Conservation (phyloP, 169 alveolate genomes). For the Amoebophrya sp. region DNA sequence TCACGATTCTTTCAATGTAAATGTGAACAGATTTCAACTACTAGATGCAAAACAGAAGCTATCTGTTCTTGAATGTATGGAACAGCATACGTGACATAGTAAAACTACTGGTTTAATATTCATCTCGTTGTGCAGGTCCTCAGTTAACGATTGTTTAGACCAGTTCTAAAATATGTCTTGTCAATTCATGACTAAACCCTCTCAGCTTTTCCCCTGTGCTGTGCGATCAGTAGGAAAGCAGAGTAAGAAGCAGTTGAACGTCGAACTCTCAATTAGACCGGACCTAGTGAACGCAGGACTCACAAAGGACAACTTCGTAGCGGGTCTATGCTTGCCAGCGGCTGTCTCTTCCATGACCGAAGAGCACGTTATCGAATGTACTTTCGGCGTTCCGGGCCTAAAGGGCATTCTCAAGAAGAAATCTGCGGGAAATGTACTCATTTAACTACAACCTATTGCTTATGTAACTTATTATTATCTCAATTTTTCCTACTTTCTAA, state of each 20-base stretch:
- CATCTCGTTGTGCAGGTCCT: no score
- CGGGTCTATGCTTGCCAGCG: not conserved
- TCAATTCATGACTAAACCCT: no score
- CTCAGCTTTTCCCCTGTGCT: not conserved
- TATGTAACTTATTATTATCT: no score
- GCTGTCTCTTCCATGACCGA: not conserved
- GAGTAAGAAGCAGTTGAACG: not conserved
- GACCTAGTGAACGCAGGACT: not conserved
- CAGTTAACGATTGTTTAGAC: no score
- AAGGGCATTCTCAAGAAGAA: not conserved
- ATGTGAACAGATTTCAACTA: no score
- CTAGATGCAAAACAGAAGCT: not conserved
- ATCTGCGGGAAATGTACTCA: not conserved
- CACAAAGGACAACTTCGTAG: not conserved
- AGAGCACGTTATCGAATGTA: not conserved
- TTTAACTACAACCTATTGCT: not conserved
- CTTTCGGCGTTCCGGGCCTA: slow-evolving; percentile 10
- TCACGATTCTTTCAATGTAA: no score
- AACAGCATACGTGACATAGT: not conserved
- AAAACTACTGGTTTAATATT: no score
- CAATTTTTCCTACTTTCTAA: no score
- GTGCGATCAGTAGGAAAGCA: not conserved
- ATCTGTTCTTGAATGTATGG: not conserved
- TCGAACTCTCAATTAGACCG: not conserved
- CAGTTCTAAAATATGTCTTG: no score